Percentiles rank a stretch among this genome's conserved stretches.
phyloP scores from a whole-genome alignment of 2,329 filamentous ascomycete species.

The Cercospora sesami region DNA sequence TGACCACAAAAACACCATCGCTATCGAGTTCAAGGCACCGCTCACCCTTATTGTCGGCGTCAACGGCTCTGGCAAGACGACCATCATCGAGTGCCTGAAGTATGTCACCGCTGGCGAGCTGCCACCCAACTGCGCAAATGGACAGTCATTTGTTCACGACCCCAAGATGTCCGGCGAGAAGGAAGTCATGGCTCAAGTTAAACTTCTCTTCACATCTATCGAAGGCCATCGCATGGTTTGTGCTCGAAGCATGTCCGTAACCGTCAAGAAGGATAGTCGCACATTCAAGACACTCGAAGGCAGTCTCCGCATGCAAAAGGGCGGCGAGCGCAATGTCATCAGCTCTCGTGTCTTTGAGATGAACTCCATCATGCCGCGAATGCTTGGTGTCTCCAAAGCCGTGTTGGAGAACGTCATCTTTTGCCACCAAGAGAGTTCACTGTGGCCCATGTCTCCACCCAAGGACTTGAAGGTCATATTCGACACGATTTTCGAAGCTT shows the following conservation, averaged over 20 bases:
- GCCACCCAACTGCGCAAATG: conserved; percentile 82
- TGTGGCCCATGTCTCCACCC: conserved; percentile 95
- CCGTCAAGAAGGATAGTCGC: conserved; percentile 75
- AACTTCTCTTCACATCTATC: conserved; percentile 79
- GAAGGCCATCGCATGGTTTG: conserved; percentile 78
- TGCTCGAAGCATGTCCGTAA: conserved; percentile 80
- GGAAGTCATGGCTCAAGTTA: conserved; percentile 87
- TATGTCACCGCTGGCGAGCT: conserved; percentile 95
- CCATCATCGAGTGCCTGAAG: conserved; percentile 97
- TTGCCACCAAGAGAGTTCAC: conserved; percentile 95
- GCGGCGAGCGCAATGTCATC: conserved; percentile 75
- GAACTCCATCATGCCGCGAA: conserved; percentile 71
- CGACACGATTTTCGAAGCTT: conserved; percentile 95
- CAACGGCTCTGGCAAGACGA: conserved; percentile 98
- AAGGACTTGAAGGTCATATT: conserved; percentile 85
- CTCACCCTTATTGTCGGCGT: conserved; percentile 94
- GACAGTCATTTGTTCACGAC: conserved; percentile 93
- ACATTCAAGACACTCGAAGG: conserved; percentile 83
- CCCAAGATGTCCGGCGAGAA: conserved; percentile 89
- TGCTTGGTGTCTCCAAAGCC: conserved; percentile 84
- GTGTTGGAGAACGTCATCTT: conserved; percentile 95
- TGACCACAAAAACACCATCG: conserved; percentile 70
- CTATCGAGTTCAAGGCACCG: conserved; percentile 84
- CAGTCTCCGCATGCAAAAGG: conserved; percentile 70
- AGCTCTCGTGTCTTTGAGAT: conserved; percentile 81